phyloP scores from a whole-genome alignment of 169 alveolate species.

The Hammondia hammondi region DNA sequence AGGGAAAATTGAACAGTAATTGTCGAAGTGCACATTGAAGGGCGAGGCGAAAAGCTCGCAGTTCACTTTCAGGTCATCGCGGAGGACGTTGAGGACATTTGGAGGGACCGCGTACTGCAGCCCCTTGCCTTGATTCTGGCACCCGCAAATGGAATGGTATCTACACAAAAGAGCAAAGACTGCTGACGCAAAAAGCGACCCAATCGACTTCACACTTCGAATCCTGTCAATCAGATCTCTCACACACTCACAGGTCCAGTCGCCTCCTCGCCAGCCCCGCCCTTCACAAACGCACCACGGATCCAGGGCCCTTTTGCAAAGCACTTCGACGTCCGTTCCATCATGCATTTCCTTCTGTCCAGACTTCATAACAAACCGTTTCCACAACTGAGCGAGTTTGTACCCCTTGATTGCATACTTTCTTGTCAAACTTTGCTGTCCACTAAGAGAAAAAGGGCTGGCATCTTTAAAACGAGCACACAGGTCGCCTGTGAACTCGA shows the following conservation, averaged over 20 bases:
- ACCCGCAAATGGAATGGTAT: constrained; percentile 24
- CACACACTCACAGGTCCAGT: constrained; percentile 32
- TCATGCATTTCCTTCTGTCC: neutral
- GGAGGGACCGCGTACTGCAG: constrained; percentile 41
- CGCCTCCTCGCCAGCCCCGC: constrained; percentile 13
- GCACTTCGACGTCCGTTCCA: neutral
- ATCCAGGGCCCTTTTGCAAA: neutral
- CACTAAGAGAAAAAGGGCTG: neutral
- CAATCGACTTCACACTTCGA: neutral
- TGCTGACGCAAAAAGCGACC: neutral
- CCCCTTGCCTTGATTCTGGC: constrained; percentile 31
- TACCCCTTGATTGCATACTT: neutral
- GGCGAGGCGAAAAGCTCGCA: constrained; percentile 62
- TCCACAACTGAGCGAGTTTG: constrained; percentile 22
- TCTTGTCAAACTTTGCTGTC: neutral
- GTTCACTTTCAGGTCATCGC: constrained; percentile 34
- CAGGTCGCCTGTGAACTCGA: neutral
- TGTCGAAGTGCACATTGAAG: constrained; percentile 17
- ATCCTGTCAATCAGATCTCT: neutral
- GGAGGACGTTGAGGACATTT: neutral
- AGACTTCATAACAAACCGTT: neutral
- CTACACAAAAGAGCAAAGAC: constrained; percentile 18
- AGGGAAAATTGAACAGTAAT: constrained; percentile 42
- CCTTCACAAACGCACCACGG: neutral
- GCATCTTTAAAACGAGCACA: neutral